These are phyloP conservation scores for Candida corydali DNA, from an alignment of 805 yeast species.

Conservation along the genomic window DNA sequence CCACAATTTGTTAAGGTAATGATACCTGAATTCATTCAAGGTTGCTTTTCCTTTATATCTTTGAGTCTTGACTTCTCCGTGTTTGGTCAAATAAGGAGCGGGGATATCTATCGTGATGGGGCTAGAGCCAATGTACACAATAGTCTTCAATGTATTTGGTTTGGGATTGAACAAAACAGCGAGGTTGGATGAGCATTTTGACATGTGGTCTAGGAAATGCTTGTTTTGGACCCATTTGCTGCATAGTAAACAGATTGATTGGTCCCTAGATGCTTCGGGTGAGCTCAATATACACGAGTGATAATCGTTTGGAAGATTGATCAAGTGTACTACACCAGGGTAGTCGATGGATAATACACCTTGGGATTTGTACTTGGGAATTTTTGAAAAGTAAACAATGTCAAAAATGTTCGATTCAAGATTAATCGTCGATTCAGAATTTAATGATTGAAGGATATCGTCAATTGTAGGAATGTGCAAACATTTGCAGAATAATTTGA, in stretches of 20 bases:
- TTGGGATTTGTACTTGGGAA: conserved; percentile 1
- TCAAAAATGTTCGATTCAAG: conserved; percentile 22
- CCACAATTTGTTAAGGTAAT: conserved; percentile 57
- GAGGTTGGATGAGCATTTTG: conserved; percentile 20
- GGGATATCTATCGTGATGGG: conserved; percentile 35
- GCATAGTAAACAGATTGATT: conserved; percentile 33
- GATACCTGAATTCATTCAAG: conserved; percentile 50
- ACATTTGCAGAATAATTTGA: conserved; percentile 14
- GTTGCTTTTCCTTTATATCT: conserved; percentile 55
- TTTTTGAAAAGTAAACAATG: conserved; percentile 19
- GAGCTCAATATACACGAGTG: conserved; percentile 18
- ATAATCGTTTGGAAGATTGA: conserved; percentile 47
- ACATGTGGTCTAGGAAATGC: conserved; percentile 24
- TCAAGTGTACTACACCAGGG: conserved; percentile 52
- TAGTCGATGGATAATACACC: conserved; percentile 36
- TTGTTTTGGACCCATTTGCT: conserved; percentile 17
- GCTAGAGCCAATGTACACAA: conserved; percentile 20
- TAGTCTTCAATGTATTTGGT: conserved; percentile 21
- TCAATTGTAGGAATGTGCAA: conserved; percentile 22
- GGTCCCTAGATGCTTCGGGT: conserved; percentile 21
- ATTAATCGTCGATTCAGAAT: conserved; percentile 4
- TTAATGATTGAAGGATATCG: conserved; percentile 12
- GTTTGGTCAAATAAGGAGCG: conserved; percentile 70
- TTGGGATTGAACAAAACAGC: conserved; percentile 24
- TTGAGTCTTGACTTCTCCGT: conserved; percentile 67